These are phyloP conservation scores for Penicillium aurantiogriseum DNA, from an alignment of 2,329 filamentous ascomycete species.

Conservation along the genomic window DNA sequence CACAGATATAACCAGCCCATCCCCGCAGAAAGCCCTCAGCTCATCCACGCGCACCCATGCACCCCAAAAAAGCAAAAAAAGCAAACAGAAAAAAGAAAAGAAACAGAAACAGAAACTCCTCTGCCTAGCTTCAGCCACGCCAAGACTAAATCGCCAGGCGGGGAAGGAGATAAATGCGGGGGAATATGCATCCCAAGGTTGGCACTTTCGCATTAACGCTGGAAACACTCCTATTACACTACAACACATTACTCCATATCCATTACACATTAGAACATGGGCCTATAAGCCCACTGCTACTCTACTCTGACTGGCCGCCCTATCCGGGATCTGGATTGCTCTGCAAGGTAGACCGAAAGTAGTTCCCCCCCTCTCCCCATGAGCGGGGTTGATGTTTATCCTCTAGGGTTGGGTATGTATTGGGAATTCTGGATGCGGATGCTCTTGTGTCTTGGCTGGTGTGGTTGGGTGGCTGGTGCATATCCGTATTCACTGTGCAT, in stretches of 20 bases:
- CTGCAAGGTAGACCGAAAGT: neutral
- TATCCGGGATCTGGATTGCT: neutral
- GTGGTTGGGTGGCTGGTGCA: neutral
- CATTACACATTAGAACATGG: neutral
- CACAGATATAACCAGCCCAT: neutral
- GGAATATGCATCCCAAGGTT: neutral
- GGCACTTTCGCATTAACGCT: no score
- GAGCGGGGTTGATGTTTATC: neutral
- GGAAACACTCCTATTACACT: neutral
- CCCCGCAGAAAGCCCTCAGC: neutral
- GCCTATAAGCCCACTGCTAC: neutral
- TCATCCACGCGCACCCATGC: neutral
- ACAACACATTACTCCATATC: neutral
- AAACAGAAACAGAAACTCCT: neutral
- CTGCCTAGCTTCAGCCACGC: neutral
- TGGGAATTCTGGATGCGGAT: neutral
- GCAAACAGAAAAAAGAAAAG: neutral
- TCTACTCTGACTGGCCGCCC: neutral
- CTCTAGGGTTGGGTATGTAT: neutral
- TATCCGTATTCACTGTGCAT: neutral
- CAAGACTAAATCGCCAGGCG: neutral
- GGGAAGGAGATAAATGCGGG: constrained; percentile 5
- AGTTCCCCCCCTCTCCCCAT: neutral
- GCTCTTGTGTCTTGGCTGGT: neutral
- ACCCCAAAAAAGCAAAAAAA: neutral